Conservation (phyloP, 441 rosid genomes). For the Viola pubescens region DNA sequence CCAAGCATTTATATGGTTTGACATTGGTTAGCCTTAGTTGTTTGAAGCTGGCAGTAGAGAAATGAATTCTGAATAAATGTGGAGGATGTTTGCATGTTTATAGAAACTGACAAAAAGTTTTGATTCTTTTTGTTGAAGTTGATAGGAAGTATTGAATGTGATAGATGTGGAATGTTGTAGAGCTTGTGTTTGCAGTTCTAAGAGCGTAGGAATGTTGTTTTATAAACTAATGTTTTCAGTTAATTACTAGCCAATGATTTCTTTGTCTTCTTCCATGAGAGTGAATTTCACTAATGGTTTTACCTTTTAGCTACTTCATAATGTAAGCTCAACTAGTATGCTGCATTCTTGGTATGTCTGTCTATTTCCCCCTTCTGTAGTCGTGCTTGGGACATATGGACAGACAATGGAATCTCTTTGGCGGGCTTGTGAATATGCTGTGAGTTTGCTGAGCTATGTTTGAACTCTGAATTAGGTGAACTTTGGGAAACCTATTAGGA, state of each 20-base stretch:
- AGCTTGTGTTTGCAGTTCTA: neutral
- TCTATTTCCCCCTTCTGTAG: slow-evolving; percentile 34
- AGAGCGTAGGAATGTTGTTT: neutral
- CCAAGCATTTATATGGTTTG: neutral
- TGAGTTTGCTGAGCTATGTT: slow-evolving; percentile 36
- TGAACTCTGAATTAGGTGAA: slow-evolving; percentile 6
- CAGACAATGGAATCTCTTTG: slow-evolving; percentile 93
- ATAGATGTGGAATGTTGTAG: neutral
- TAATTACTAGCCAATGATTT: no score
- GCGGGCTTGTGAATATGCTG: slow-evolving; percentile 99
- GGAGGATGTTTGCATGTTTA: no score
- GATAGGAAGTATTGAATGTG: neutral
- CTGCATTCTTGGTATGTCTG: slow-evolving; percentile 14
- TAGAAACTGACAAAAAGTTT: neutral
- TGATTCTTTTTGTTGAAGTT: neutral
- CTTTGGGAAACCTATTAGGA: slow-evolving; percentile 4
- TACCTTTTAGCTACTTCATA: neutral
- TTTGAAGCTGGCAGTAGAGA: neutral
- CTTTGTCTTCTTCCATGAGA: neutral
- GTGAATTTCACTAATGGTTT: neutral
- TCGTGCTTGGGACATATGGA: slow-evolving; percentile 98
- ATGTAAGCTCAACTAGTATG: neutral
- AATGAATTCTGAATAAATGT: no score
- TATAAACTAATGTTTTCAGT: no score
- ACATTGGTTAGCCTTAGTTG: neutral